Base-by-base conservation (phyloP, 2,329 filamentous ascomycete species). In the Colletotrichum acutatum region DNA sequence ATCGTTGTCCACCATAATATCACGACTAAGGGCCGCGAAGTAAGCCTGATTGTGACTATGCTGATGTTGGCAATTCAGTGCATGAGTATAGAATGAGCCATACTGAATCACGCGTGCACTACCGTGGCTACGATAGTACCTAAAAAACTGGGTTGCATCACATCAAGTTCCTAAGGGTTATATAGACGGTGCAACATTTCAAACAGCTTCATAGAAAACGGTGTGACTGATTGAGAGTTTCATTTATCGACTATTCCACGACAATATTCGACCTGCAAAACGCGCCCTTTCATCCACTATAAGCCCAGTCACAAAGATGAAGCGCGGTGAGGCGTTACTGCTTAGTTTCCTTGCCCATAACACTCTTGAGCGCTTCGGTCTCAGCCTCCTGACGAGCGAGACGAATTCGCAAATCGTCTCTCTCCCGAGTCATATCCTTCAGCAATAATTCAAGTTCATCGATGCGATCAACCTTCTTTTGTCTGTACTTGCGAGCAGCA, bases 401-500 rank as follows among this genome's bases (percentile, higher is more conserved):
- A 73, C 88, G 86, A 66, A 93, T 82, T 67, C 87, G 88, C 76
- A 93, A 80, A 19, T 90, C 90, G 76, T 94, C 91, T 22, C 91
- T 83, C 78, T 94, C 92, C 60, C 85, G 81, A 71, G 88, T 88
- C 78, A 91, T 87, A 56, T 88, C 85, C 59, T 86, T 87, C 54
- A 94, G 82, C 24, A 89, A 87, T 9, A 83, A 80, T 80, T 94
- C 91, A 37, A 94, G 85, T 74, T 90, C 88, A 30, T 82, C 83
- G 80, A 93, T 89, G 74, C 91, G 90, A 76, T 94, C 91, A 42
- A 93, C 86, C 58, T 91, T 89, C 80, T 92, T 92, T 79, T 94
- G 91, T 30, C 92, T 90, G 79, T 93, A 94, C 74, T 92, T 91
- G 74, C 91, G 88, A 34, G 92, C 92, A n/a, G 92, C 92, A 74